Evolutionary conservation across 345 rosid species (phyloP), one percentile per base, ranked within the genome.

Genomic region (Excoecaria cochinchinensis): DNA sequence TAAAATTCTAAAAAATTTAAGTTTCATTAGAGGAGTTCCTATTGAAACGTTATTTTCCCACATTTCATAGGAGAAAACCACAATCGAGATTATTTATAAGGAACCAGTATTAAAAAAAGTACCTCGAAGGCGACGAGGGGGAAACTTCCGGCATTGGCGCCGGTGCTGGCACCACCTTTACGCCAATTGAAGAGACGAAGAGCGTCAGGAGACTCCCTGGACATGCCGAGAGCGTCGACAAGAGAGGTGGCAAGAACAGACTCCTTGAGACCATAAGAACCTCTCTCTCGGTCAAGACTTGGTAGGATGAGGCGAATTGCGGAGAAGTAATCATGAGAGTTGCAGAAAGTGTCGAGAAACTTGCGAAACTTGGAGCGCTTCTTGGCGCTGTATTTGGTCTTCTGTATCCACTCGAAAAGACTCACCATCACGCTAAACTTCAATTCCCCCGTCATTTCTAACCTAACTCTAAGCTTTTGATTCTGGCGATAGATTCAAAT

Each of bases 171-270:
- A 42, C 94, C 97, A 0, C 95, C 97, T 22, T 90, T 93, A 10
- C 99, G 99, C 99, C 99, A 95, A 83, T 95, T 92, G 84, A 91
- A 79, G 71, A 92, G 97, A 53, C 95, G 95, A 60, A 90, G 63
- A 17, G 97, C 97, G 71, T 95, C 97, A 3, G 86, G 82, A 44
- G 99, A 90, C 50, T 95, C 97, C n/a, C 89, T 87, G 67, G 99
- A 87, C 87, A 95, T 89, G 69, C 91, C 94, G 73, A 92, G 95
- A 11, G 97, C 94, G 55, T 95, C 97, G 78, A 92, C 83, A 56
- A 95, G 94, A 83, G 84, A 88, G 53, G 86, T 84, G 76, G 97
- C 95, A 74, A 95, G 99, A 12, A 92, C 97, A 3, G 97, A 91
- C 80, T 95, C 97, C 76, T 92, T 95, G 77, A 92, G 95, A 17